Conservation (phyloP, 108 stramenopile genomes). For the Conticribra weissflogii region DNA sequence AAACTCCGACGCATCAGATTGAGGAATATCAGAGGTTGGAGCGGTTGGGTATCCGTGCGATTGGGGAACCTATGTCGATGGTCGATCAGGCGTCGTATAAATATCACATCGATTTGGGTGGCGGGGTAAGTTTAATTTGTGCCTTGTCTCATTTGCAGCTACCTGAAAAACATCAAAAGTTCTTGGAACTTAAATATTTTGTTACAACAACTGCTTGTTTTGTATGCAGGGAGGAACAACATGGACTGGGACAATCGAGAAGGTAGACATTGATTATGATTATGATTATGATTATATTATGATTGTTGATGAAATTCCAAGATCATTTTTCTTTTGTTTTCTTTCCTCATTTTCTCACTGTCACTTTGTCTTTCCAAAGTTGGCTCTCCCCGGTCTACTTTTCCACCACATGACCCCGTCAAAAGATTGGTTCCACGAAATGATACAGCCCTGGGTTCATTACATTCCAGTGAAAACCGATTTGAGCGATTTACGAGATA, state of each 20-base stretch:
- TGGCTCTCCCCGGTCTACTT: slow-evolving; percentile 47
- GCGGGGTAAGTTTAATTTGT: slow-evolving; percentile 30
- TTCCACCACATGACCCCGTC: slow-evolving; percentile 54
- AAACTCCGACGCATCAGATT: slow-evolving; percentile 7
- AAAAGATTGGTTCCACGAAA: slow-evolving; percentile 45
- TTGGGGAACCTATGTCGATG: slow-evolving; percentile 31
- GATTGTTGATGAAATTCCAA: too few species aligned
- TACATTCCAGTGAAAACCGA: slow-evolving; percentile 30
- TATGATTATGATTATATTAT: too few species aligned
- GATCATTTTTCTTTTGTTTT: too few species aligned
- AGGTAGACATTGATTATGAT: too few species aligned
- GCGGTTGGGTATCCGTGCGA: slow-evolving; percentile 25
- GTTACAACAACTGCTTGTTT: not conserved
- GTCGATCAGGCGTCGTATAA: slow-evolving; percentile 35
- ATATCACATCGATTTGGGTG: slow-evolving; percentile 62
- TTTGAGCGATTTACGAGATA: slow-evolving; percentile 31
- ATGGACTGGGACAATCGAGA: slow-evolving; percentile 55
- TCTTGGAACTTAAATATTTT: too few species aligned
- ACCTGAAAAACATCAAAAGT: too few species aligned
- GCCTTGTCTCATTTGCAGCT: too few species aligned
- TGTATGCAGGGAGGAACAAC: slow-evolving; percentile 43
- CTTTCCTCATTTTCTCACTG: too few species aligned
- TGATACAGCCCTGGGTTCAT: slow-evolving; percentile 45
- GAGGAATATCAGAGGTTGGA: slow-evolving; percentile 8
- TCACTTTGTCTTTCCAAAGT: too few species aligned